phyloP scores from a whole-genome alignment of 2,329 filamentous ascomycete genomes.

The Cytospora chrysosperma region DNA sequence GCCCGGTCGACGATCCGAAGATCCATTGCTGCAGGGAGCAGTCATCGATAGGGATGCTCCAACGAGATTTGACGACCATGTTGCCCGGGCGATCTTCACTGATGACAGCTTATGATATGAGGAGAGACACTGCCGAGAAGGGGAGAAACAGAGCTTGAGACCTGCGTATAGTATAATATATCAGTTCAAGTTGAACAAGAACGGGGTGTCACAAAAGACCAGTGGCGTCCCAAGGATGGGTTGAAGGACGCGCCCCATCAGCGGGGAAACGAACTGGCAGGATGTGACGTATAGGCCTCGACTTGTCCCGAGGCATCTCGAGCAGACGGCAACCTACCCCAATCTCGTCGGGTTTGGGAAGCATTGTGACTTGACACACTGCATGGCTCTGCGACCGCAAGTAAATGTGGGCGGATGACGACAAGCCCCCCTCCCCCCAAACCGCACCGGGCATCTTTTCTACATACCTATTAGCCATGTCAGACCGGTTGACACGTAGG shows the following conservation, averaged over 20 bases:
- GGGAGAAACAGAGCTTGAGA: neutral
- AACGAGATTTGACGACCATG: constrained; percentile 51
- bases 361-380: neutral
- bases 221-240: constrained; percentile 2
- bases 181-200: neutral
- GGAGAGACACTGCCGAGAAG: neutral
- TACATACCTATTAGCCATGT: neutral
- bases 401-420: neutral
- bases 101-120: neutral
- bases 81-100: neutral
- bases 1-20: constrained; percentile 47
- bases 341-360: neutral
- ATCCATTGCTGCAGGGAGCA: constrained; percentile 57
- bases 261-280: neutral
- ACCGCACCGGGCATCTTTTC: neutral
- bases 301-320: constrained; percentile 15
- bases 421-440: neutral
- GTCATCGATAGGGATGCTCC: constrained; percentile 43
- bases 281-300: neutral
- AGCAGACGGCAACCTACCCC: neutral
- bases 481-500: too few species aligned
- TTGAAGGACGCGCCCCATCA: neutral
- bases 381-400: neutral
- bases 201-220: neutral
- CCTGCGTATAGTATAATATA: neutral